phyloP scores from a whole-genome alignment of 73 alveolate species.

The Paramecium primaurelia region DNA sequence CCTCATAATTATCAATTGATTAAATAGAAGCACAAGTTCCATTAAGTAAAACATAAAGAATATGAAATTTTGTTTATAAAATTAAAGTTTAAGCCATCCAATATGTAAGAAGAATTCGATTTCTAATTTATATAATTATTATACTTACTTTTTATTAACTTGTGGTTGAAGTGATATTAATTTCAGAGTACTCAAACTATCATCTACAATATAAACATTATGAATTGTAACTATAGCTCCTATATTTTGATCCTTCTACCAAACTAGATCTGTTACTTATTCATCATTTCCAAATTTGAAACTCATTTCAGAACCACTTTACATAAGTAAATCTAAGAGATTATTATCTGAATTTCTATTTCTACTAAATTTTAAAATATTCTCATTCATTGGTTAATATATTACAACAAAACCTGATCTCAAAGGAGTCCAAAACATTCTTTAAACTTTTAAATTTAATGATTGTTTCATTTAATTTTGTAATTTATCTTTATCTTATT shows the following conservation, averaged over 20 bases:
- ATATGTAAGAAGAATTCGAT: background rate
- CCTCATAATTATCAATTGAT: slow-evolving; percentile 32
- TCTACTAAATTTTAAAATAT: background rate
- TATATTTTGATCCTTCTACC: background rate
- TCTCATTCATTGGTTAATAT: slow-evolving; percentile 20
- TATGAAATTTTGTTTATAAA: background rate
- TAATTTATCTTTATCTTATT: background rate
- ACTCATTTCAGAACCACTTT: slow-evolving; percentile 32
- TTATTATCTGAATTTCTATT: background rate
- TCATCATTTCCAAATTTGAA: slow-evolving; percentile 15
- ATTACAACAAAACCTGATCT: slow-evolving; percentile 46
- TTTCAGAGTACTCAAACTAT: background rate
- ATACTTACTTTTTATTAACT: background rate
- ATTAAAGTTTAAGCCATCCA: slow-evolving; percentile 24
- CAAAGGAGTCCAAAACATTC: slow-evolving; percentile 46
- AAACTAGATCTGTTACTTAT: slow-evolving; percentile 13
- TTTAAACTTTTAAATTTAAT: background rate
- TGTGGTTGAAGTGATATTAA: background rate
- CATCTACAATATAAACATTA: slow-evolving; percentile 5
- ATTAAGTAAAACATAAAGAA: slow-evolving; percentile 15
- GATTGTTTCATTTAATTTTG: background rate
- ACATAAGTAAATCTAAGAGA: background rate
- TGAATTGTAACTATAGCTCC: slow-evolving; percentile 1
- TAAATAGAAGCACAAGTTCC: slow-evolving; percentile 3
- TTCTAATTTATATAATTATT: background rate